Conservation (phyloP, 345 rosid genomes). For the Physaria fendleri region DNA sequence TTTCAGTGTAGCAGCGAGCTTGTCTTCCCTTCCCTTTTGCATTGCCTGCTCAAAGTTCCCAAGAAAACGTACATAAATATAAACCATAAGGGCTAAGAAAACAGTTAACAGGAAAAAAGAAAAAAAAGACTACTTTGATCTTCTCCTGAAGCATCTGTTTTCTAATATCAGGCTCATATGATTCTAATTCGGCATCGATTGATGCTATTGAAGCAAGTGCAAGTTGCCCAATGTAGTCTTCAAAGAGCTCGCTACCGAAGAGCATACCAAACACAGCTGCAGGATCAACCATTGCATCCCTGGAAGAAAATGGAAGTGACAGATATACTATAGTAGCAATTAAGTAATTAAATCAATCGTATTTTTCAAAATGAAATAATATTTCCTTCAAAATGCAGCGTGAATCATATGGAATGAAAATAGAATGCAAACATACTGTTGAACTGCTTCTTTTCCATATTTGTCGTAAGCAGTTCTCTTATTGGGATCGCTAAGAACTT, state of each 20-base stretch:
- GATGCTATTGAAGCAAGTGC: slow-evolving; percentile 62
- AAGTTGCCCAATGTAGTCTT: slow-evolving; percentile 88
- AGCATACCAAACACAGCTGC: slow-evolving; percentile 88
- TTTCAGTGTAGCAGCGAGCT: slow-evolving; percentile 56
- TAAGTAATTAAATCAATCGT: too few species aligned
- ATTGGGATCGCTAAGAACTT: slow-evolving; percentile 81
- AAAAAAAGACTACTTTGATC: slow-evolving; percentile 43
- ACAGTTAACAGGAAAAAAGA: not conserved
- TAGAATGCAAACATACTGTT: slow-evolving; percentile 48
- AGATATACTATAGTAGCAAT: not conserved
- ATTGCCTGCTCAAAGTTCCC: slow-evolving; percentile 38
- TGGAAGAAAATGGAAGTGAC: slow-evolving; percentile 14
- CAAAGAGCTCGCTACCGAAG: slow-evolving; percentile 84
- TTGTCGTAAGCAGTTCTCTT: slow-evolving; percentile 82
- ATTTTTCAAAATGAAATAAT: too few species aligned
- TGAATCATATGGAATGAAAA: not conserved
- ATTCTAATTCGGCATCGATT: slow-evolving; percentile 49
- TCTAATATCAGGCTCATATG: slow-evolving; percentile 40
- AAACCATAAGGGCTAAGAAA: not conserved
- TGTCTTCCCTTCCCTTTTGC: slow-evolving; percentile 75
- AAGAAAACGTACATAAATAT: not conserved
- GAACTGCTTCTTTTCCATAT: slow-evolving; percentile 72
- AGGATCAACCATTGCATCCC: slow-evolving; percentile 89
- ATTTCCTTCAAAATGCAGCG: not conserved
- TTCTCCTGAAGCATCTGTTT: slow-evolving; percentile 57